These are phyloP conservation scores for Solanum chilense DNA, from an alignment of 257 asterid genomes.

Conservation along the genomic window DNA sequence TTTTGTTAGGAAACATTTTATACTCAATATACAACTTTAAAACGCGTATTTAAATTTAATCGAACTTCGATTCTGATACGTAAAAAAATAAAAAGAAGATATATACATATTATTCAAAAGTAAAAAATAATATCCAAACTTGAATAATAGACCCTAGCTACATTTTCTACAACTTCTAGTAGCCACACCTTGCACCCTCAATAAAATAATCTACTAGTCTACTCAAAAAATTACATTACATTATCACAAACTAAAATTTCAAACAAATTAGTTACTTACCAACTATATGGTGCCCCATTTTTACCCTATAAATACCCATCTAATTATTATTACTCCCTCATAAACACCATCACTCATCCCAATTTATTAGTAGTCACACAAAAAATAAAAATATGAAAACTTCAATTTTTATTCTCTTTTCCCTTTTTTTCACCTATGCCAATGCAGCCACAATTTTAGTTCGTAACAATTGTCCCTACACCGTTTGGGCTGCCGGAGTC, in stretches of 20 bases:
- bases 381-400: neutral
- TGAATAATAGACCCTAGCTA: neutral
- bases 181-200: neutral
- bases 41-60: too few species aligned
- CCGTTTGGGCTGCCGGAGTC: slow-evolving; percentile 38
- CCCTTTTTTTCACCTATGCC: slow-evolving; percentile 4
- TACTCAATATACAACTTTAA: neutral
- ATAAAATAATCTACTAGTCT: neutral
- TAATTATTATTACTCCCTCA: neutral
- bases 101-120: neutral
- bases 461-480: slow-evolving; percentile 37
- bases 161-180: neutral
- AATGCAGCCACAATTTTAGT: slow-evolving; percentile 23
- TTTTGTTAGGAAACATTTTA: accelerated
- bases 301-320: neutral
- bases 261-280: neutral
- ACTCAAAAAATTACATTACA: neutral
- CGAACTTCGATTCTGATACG: neutral
- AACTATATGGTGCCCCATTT: neutral
- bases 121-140: neutral
- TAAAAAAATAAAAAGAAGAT: too few species aligned
- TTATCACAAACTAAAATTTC: neutral
- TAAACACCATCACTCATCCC: neutral
- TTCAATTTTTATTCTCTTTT: slow-evolving; percentile 1
- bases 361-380: neutral